These are phyloP conservation scores for Cryptosporidium baileyi DNA, from an alignment of 169 alveolate genomes.

Conservation along the genomic window DNA sequence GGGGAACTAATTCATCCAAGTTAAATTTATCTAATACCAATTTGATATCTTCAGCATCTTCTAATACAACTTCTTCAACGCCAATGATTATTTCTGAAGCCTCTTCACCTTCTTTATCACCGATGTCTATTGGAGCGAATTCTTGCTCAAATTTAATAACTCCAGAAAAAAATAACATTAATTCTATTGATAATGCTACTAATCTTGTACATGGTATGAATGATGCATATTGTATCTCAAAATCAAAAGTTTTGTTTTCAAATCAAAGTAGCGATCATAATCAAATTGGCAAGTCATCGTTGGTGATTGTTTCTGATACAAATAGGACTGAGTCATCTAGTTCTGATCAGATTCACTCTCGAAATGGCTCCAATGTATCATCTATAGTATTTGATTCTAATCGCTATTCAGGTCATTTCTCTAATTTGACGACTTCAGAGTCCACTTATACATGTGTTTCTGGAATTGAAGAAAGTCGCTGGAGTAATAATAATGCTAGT, in stretches of 20 bases:
- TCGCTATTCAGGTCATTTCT: constrained; percentile 11
- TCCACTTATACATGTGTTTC: constrained; percentile 21
- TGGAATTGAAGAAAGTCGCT: neutral
- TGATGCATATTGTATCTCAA: neutral
- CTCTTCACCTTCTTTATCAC: constrained; percentile 42
- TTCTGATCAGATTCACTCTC: neutral
- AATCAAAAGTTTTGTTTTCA: no score
- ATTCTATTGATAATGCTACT: neutral
- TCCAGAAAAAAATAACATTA: constrained; percentile 24
- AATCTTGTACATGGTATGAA: neutral
- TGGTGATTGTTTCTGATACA: neutral
- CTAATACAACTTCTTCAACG: neutral
- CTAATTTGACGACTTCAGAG: neutral
- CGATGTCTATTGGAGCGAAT: neutral
- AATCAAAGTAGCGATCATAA: no score
- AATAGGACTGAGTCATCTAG: neutral
- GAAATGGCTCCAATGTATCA: neutral
- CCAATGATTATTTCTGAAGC: constrained; percentile 24
- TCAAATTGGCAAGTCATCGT: no score
- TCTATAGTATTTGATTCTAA: neutral
- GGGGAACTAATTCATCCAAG: neutral
- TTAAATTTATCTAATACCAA: neutral
- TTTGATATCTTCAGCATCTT: constrained; percentile 4
- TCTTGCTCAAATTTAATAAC: constrained; percentile 1
- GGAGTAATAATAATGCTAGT: neutral